A percentile compares a stretch with the other conserved stretches of the same genome.
phyloP scores from a whole-genome alignment of 1,284 basidiomycete genomes.

The Cryptococcus jaspeensis region DNA sequence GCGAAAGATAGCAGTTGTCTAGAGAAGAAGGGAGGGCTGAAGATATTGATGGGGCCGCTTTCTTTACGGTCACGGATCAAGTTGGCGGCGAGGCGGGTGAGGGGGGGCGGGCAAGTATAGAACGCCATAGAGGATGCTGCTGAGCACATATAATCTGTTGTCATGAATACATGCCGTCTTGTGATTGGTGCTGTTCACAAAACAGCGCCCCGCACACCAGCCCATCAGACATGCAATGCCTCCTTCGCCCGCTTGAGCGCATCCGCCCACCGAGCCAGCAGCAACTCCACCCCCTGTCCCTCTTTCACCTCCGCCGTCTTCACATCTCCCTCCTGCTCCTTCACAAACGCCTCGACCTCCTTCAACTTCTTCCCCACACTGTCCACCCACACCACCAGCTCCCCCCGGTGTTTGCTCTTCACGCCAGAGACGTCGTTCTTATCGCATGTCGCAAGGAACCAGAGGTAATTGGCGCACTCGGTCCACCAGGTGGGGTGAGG shows the following conservation, averaged over 20 bases:
- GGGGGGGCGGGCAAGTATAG: neutral
- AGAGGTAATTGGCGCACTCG: slow-evolving; percentile 24
- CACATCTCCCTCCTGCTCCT: neutral
- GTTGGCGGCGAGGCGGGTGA: neutral
- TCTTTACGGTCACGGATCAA: slow-evolving; percentile 12
- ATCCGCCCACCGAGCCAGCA: slow-evolving; percentile 11
- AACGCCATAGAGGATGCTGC: neutral
- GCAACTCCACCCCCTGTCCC: slow-evolving; percentile 1
- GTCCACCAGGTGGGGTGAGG: slow-evolving; percentile 34
- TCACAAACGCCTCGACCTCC: neutral
- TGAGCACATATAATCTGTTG: neutral
- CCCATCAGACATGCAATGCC: neutral
- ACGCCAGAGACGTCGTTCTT: slow-evolving; percentile 8
- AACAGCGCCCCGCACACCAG: neutral
- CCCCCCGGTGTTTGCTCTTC: neutral
- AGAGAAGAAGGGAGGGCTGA: neutral
- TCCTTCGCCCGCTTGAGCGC: slow-evolving; percentile 6
- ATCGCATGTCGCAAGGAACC: slow-evolving; percentile 17
- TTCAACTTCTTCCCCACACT: slow-evolving; percentile 1
- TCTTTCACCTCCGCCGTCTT: neutral
- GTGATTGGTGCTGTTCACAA: neutral
- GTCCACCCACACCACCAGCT: neutral
- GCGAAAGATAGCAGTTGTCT: neutral
- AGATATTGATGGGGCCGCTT: neutral
- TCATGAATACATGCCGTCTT: neutral